Conservation (phyloP, 2,329 filamentous ascomycete genomes). For the Aspergillus proliferans region DNA sequence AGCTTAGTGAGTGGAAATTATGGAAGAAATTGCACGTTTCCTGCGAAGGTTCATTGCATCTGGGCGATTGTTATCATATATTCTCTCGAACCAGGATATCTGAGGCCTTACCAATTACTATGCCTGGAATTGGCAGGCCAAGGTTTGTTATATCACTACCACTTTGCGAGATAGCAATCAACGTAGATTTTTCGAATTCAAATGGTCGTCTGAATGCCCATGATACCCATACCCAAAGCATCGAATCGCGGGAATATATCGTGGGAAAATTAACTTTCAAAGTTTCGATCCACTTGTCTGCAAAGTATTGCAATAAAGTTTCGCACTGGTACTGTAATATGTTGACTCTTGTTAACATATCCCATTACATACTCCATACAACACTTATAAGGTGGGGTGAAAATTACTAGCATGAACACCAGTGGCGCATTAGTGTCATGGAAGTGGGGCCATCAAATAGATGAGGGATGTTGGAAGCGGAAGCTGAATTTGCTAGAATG, state of each 20-base stretch:
- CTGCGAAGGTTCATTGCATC: slow-evolving; percentile 11
- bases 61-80: slow-evolving; percentile 6
- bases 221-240: slow-evolving; percentile 9
- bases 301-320: neutral
- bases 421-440: too few species aligned
- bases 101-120: slow-evolving; percentile 10
- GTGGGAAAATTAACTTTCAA: neutral
- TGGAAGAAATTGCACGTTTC: slow-evolving; percentile 6
- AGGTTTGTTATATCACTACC: slow-evolving; percentile 6
- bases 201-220: slow-evolving; percentile 12
- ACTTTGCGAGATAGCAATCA: slow-evolving; percentile 11
- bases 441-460: too few species aligned
- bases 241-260: slow-evolving; percentile 4
- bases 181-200: slow-evolving; percentile 13
- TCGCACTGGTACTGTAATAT: neutral
- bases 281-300: neutral
- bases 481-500: too few species aligned
- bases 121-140: slow-evolving; percentile 15
- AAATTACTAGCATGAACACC: too few species aligned
- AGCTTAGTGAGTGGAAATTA: slow-evolving; percentile 9
- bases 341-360: too few species aligned
- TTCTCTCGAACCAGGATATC: neutral
- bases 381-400: too few species aligned
- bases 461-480: too few species aligned
- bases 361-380: too few species aligned